These are phyloP conservation scores for Aspergillus wentii DNA, from an alignment of 495 filamentous ascomycete species.

Conservation along the genomic window DNA sequence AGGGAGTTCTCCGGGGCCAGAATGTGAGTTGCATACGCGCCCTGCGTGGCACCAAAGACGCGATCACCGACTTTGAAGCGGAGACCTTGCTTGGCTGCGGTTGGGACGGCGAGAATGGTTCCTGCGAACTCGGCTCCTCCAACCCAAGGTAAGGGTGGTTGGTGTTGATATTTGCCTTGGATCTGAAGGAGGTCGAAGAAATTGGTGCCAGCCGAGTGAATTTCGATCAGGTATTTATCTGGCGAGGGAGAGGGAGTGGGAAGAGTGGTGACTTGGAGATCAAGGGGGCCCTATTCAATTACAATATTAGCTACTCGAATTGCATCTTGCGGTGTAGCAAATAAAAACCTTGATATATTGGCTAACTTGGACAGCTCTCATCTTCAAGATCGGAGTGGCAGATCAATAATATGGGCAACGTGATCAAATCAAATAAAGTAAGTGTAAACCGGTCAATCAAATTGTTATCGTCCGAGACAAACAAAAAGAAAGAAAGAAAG, in stretches of 20 bases:
- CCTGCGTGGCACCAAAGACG: conserved; percentile 85
- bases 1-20: conserved; percentile 61
- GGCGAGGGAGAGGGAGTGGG: conserved; percentile 64
- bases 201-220: conserved; percentile 86
- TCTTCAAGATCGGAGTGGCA: too few species aligned
- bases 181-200: conserved; percentile 96
- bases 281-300: conserved; percentile 58
- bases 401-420: too few species aligned
- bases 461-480: too few species aligned
- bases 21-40: conserved; percentile 76
- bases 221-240: conserved; percentile 80
- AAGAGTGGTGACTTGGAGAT: conserved; percentile 69
- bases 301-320: neutral
- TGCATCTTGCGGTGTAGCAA: too few species aligned
- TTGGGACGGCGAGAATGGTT: conserved; percentile 61
- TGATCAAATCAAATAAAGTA: too few species aligned
- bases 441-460: too few species aligned
- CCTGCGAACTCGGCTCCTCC: conserved; percentile 85
- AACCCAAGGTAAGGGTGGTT: conserved; percentile 77
- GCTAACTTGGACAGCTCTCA: conserved; percentile 66
- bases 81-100: conserved; percentile 29
- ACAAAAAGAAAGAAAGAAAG: too few species aligned
- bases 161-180: conserved; percentile 70
- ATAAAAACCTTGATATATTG: conserved; percentile 87
- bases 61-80: conserved; percentile 70